Evolutionary conservation across 192 early-diverging fungal species (phyloP).

Genomic region (Coemansia aciculifera): DNA sequence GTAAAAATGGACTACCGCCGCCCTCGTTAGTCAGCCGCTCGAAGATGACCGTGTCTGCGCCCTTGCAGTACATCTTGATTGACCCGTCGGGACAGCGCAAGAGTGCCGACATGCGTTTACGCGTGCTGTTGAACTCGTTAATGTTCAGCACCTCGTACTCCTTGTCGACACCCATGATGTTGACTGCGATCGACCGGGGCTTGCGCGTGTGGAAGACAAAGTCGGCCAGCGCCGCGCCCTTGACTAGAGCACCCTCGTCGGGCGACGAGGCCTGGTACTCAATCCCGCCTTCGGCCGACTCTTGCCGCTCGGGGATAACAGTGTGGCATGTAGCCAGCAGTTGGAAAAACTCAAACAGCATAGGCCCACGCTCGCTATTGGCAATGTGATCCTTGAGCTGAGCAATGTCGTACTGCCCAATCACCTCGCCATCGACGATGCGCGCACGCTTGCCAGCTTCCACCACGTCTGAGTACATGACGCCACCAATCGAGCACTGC

Average conservation of each 20-base stretch:
- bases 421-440: constrained; percentile 32
- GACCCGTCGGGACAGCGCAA: constrained; percentile 70
- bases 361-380: constrained; percentile 59
- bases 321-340: constrained; percentile 87
- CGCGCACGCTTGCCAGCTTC: constrained; percentile 87
- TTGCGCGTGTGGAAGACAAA: constrained; percentile 77
- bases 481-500: constrained; percentile 85
- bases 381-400: constrained; percentile 62
- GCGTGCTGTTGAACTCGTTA: constrained; percentile 88
- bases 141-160: constrained; percentile 66
- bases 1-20: constrained; percentile 63
- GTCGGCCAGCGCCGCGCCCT: constrained; percentile 78
- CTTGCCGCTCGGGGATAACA: constrained; percentile 61
- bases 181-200: constrained; percentile 63
- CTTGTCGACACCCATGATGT: constrained; percentile 71
- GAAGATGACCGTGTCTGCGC: constrained; percentile 91
- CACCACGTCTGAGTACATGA: constrained; percentile 75
- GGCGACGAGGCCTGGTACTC: constrained; percentile 92
- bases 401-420: constrained; percentile 54
- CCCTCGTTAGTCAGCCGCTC: constrained; percentile 72
- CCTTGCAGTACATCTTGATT: constrained; percentile 86
- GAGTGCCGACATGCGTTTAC: constrained; percentile 96
- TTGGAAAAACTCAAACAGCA: constrained; percentile 77
- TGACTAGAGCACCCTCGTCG: constrained; percentile 91
- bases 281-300: constrained; percentile 68